Conservation (phyloP, 148 eudicot genomes). For the Nyssa sinensis region DNA sequence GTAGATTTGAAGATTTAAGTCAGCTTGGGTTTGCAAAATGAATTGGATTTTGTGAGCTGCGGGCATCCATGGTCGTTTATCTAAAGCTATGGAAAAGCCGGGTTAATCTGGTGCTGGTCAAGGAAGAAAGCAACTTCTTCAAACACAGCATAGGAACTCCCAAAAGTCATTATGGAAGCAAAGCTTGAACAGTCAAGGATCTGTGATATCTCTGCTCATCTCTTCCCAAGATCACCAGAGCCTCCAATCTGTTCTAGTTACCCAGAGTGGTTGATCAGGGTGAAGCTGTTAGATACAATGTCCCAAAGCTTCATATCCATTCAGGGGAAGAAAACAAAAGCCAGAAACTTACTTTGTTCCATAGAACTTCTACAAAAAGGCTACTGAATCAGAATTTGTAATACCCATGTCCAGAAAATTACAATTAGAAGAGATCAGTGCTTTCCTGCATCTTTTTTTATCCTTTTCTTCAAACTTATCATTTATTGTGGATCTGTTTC, state of each 20-base stretch:
- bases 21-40: background rate
- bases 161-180: constrained; percentile 5
- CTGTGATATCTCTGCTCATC: constrained; percentile 8
- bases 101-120: background rate
- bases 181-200: background rate
- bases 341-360: background rate
- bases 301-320: background rate
- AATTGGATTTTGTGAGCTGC: background rate
- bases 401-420: background rate
- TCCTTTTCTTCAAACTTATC: background rate
- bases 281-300: background rate
- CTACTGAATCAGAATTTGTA: background rate
- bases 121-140: constrained; percentile 9
- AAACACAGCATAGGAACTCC: constrained; percentile 1
- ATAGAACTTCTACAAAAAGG: background rate
- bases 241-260: background rate
- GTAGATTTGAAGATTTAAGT: background rate
- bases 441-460: background rate
- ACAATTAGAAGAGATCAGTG: background rate
- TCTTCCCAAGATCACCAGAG: background rate
- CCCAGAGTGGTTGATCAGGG: background rate
- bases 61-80: background rate
- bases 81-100: background rate
- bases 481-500: background rate
- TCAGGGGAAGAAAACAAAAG: background rate